Percentiles rank a stretch among this genome's conserved stretches.
Evolutionary conservation across 306 rosid genomes (phyloP).

Genomic region (Vigna trinervia): DNA sequence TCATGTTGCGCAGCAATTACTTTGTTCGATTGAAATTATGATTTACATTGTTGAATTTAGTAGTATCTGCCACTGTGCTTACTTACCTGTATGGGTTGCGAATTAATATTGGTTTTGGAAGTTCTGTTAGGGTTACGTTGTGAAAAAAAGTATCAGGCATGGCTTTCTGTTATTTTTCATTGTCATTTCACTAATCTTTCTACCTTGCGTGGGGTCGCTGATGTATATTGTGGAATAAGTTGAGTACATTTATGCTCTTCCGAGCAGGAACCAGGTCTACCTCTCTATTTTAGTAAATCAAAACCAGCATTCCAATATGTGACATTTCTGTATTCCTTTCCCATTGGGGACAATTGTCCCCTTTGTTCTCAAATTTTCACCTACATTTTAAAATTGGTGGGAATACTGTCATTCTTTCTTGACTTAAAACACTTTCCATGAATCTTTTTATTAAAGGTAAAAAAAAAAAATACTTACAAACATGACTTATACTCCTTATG

Average conservation of each 20-base stretch:
- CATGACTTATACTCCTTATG: conserved; percentile 30
- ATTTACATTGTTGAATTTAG: conserved; percentile 19
- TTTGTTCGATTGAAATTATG: not conserved
- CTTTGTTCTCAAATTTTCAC: not conserved
- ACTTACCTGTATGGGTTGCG: not conserved
- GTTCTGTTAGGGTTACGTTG: not conserved
- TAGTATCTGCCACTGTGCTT: not conserved
- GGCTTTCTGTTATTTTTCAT: not conserved
- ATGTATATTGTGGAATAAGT: not conserved
- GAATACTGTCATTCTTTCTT: not conserved
- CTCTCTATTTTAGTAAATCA: not conserved
- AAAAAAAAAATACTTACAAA: not conserved
- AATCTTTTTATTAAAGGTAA: not conserved
- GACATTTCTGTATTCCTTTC: not conserved
- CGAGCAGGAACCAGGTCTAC: not conserved
- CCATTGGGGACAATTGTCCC: not conserved
- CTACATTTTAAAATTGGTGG: not conserved
- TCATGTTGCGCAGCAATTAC: not conserved
- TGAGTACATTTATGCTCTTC: not conserved
- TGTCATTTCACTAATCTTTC: not conserved
- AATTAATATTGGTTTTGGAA: conserved; percentile 13
- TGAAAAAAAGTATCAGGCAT: not conserved
- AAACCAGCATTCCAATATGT: conserved; percentile 5
- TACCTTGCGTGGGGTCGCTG: not conserved
- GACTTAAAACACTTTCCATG: not conserved